Evolutionary conservation across 2,329 filamentous ascomycete genomes (phyloP), one percentile per base, ranked within the genome.

Genomic region (Epichloe glyceriae): DNA sequence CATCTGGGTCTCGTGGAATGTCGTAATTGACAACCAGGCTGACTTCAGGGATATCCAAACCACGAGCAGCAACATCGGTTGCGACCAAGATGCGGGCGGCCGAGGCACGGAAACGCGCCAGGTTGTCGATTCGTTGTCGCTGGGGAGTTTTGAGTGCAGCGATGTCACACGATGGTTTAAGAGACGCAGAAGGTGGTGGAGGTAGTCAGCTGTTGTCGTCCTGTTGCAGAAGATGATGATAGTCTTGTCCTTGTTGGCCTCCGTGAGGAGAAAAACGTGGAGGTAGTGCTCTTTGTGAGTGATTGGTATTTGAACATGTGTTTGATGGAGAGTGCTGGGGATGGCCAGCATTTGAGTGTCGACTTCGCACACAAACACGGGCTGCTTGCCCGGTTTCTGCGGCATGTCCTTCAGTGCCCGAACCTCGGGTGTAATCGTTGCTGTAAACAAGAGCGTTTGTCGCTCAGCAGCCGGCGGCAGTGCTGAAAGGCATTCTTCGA

Each of bases 371-470:
- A 97, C 80, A 67, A 91, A 95, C 38, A 95, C 82, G 1, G 88
- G 84, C 48, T 80, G 81, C 54, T 86, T 85, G 49, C 80, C 81
- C 1, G 80, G 75, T 42, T 81, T 75, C 39, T 79, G 73, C 8
- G 88, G 83, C 70, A 87, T 79, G 52, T 85, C 79, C 67, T 95
- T 93, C 53, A 97, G 70, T 2, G 88, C 87, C 47, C 88, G 81
- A 4, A 98, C 89, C 70, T 97, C 91, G 3, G 88, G 82, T 0
- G 93, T 97, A 42, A 98, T 83, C 1, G 93, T 98, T 15, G 93
- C 93, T 8, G 93, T 98, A 70, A 98, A 98, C 3, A 98, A 79
- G 15, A 95, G 79, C 0, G 91, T 98, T 67, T 98, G 90, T n/a
- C 93, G 80, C 61, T 88, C 75, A 1, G 77, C 70, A 4, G 88